Base-by-base conservation (phyloP, 495 filamentous ascomycete species). In the Aspergillus cavernicola region DNA sequence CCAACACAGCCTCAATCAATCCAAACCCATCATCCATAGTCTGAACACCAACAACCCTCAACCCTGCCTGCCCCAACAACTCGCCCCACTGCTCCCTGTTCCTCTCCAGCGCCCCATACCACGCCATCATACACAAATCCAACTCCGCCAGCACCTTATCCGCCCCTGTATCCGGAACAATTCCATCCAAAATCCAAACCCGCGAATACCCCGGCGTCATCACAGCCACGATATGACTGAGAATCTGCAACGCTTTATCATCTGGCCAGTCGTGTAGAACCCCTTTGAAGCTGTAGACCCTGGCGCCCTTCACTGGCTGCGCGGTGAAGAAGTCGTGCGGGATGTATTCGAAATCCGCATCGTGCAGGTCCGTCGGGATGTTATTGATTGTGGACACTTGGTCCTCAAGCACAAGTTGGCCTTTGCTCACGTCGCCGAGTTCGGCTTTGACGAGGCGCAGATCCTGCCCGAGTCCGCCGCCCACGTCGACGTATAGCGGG, bases 1-100 rank as follows among this genome's bases (percentile, higher is more conserved):
- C 58, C 20, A 69, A 40, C 42, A 66, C 63, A 3, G 58, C 56
- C 48, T 71, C 66, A 50, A 71, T 66, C 55, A 71, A 52, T 46
- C 66, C 66, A 16, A 59, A 61, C 19, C 52, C 60, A 12, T 57
- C 57, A 0, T 53, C 56, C 41, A 53, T 58, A 1, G 46, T 59
- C 15, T 57, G 18, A 5, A 75, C 73, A 22, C 73, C 63, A 44
- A 82, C 79, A 52, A 89, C 79, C 28, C 73, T 81, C 61, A 87
- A 77, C 58, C 84, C 87, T 66, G 80, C 86, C 51, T 56, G 73
- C 10, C 73, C 80, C 59, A 69, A 59, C 43, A 64, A 33, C 40
- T 19, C 23, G 15, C 42, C 52, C 60, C 63, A 68, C 10, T 68
- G 54, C 1, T 51, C 48, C 55, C 64, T 61, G 4, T 57, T 65